Evolutionary conservation across 108 stramenopile genomes (phyloP), one percentile per base, ranked within the genome.

Genomic region (Conticribra guillardii): DNA sequence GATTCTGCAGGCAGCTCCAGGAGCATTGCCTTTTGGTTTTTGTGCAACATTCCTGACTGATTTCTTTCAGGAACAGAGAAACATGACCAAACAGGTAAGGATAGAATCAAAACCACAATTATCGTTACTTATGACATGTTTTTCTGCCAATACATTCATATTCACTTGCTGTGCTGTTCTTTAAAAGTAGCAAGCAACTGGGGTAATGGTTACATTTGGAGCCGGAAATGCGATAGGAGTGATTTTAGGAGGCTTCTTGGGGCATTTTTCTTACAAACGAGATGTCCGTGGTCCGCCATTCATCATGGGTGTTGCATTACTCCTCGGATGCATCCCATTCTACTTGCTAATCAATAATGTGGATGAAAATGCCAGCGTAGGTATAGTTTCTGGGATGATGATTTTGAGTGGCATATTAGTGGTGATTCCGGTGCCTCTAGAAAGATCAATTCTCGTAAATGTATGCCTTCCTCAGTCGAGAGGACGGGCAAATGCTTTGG

Each of bases 161-260:
- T n/a, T n/a, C n/a, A n/a, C n/a, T n/a, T n/a, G n/a, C n/a, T n/a
- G n/a, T n/a, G n/a, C n/a, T n/a, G n/a, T n/a, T n/a, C n/a, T n/a
- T n/a, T n/a, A n/a, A n/a, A n/a, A n/a, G n/a, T n/a, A n/a, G n/a
- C n/a, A n/a, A n/a, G 81, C 81, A 17, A 82, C 84, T 3, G 67
- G 59, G 7, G 78, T 79, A 21, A 54, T 85, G 22, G 29, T 80
- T 34, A 72, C 66, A 14, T 85, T 85, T 74, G 81, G 81, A 23
- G 81, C 73, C 0, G 81, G 81, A 27, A 82, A 82, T 65, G 81
- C 81, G 4, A 23, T 82, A 16, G 81, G 81, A n/a, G 81, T 82
- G 4, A 46, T 75, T 14, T 2, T 73, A 1, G 72, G 81, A 24
- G 67, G 75, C 0, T 45, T 32, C 16, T 29, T 82, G 21, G 81